These are phyloP conservation scores for Candida krabiensis DNA, from an alignment of 805 yeast genomes.

Conservation along the genomic window DNA sequence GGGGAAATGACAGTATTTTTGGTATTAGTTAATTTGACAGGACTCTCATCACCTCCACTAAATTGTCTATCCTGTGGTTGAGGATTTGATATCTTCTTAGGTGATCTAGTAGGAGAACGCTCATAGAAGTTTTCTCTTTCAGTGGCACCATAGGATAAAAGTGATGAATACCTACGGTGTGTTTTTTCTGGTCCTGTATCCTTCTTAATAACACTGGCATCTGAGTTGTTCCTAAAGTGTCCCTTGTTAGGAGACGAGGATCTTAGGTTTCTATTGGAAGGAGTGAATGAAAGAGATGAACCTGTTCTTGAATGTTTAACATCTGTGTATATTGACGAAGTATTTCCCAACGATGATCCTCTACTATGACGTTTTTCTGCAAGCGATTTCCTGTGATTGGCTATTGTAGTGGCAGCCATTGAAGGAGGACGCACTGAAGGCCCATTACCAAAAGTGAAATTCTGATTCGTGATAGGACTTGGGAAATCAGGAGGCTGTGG, in stretches of 20 bases:
- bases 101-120: slow-evolving; percentile 16
- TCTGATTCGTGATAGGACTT: slow-evolving; percentile 25
- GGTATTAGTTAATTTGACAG: slow-evolving; percentile 14
- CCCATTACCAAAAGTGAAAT: slow-evolving; percentile 26
- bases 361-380: slow-evolving; percentile 25
- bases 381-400: slow-evolving; percentile 11
- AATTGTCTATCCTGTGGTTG: slow-evolving; percentile 10
- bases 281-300: slow-evolving; percentile 31
- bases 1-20: slow-evolving; percentile 21
- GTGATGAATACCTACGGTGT: slow-evolving; percentile 63
- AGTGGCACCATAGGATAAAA: slow-evolving; percentile 43
- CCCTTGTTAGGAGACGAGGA: slow-evolving; percentile 27
- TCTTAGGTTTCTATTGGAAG: slow-evolving; percentile 13
- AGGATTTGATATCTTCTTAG: slow-evolving; percentile 9
- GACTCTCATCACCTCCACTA: slow-evolving; percentile 15
- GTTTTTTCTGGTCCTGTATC: slow-evolving; percentile 5
- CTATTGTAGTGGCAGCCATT: slow-evolving; percentile 3
- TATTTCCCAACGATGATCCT: slow-evolving; percentile 28
- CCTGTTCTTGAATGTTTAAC: slow-evolving; percentile 33
- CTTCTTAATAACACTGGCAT: slow-evolving; percentile 33
- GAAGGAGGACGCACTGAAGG: slow-evolving; percentile 9
- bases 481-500: slow-evolving; percentile 60
- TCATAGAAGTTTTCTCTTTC: slow-evolving; percentile 24
- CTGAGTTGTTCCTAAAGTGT: slow-evolving; percentile 47
- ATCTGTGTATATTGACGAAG: slow-evolving; percentile 47